A percentile compares a stretch with the other conserved stretches of the same genome.
These are phyloP conservation scores for Gymnopilus junonius DNA, from an alignment of 768 basidiomycete genomes.

Conservation along the genomic window DNA sequence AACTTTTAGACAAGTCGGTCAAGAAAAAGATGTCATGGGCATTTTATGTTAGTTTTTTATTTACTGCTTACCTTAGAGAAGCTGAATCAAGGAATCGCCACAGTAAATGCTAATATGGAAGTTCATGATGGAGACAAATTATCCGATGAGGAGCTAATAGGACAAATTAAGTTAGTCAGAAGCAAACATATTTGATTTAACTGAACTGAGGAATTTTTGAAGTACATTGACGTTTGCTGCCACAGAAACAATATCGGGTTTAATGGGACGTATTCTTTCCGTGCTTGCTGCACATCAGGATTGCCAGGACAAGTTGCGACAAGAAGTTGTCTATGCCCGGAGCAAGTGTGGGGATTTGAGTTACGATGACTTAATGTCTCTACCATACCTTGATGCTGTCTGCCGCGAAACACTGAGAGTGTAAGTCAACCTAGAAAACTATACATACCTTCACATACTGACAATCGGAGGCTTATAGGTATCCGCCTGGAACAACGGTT, in stretches of 20 bases:
- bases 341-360: conserved; percentile 28
- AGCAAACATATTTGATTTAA: too few relatives aligned
- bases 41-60: conserved; percentile 40
- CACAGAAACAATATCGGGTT: conserved; percentile 46
- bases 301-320: conserved; percentile 40
- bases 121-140: conserved; percentile 35
- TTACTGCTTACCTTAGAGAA: too few relatives aligned
- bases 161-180: conserved; percentile 37
- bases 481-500: too few relatives aligned
- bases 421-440: conserved; percentile 19
- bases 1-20: conserved; percentile 33
- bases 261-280: conserved; percentile 37
- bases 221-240: conserved; percentile 45
- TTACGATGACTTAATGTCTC: conserved; percentile 40
- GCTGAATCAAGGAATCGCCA: not conserved
- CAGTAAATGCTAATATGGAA: conserved; percentile 43
- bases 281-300: conserved; percentile 38
- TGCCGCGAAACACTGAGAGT: conserved; percentile 40
- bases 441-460: too few relatives aligned
- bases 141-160: conserved; percentile 38
- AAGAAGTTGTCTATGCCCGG: conserved; percentile 36
- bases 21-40: conserved; percentile 52
- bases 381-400: conserved; percentile 45
- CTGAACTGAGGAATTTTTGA: too few relatives aligned
- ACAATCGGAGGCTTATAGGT: too few relatives aligned